phyloP scores from a whole-genome alignment of 768 basidiomycete genomes.

The Heimioporus sp. region DNA sequence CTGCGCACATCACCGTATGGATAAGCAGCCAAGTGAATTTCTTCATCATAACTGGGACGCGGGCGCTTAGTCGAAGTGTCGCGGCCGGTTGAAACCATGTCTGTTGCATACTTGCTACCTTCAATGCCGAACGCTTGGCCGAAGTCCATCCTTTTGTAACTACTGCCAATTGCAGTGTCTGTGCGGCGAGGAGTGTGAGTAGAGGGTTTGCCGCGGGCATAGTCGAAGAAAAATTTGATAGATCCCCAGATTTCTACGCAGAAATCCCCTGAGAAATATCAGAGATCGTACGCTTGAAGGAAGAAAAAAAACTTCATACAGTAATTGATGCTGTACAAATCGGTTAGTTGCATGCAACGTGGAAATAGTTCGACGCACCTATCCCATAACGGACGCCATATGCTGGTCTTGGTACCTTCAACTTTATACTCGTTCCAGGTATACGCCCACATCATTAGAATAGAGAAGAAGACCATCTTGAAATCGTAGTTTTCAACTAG shows the following conservation, averaged over 20 bases:
- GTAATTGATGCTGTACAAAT: slow-evolving; percentile 41
- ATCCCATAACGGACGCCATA: slow-evolving; percentile 75
- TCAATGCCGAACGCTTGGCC: slow-evolving; percentile 40
- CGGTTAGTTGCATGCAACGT: slow-evolving; percentile 1
- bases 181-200: slow-evolving; percentile 17
- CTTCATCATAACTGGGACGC: slow-evolving; percentile 39
- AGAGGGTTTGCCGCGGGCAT: slow-evolving; percentile 30
- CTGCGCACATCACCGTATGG: slow-evolving; percentile 13
- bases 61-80: slow-evolving; percentile 12
- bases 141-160: slow-evolving; percentile 32
- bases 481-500: slow-evolving; percentile 3
- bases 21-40: slow-evolving; percentile 40
- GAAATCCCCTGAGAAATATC: slow-evolving; percentile 55
- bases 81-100: slow-evolving; percentile 1
- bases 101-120: slow-evolving; percentile 15
- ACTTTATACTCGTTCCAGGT: slow-evolving; percentile 63
- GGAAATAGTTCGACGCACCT: slow-evolving; percentile 21
- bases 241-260: slow-evolving; percentile 60
- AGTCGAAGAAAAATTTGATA: slow-evolving; percentile 56
- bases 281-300: slow-evolving; percentile 1
- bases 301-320: slow-evolving; percentile 29
- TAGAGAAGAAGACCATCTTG: slow-evolving; percentile 82
- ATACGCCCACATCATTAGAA: slow-evolving; percentile 85
- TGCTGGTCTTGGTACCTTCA: slow-evolving; percentile 47
- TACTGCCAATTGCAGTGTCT: slow-evolving; percentile 17